Evolutionary conservation across 352 stramenopile genomes (phyloP), one percentile per base, ranked within the genome.

Genomic region (Pythium scleroteichum): DNA sequence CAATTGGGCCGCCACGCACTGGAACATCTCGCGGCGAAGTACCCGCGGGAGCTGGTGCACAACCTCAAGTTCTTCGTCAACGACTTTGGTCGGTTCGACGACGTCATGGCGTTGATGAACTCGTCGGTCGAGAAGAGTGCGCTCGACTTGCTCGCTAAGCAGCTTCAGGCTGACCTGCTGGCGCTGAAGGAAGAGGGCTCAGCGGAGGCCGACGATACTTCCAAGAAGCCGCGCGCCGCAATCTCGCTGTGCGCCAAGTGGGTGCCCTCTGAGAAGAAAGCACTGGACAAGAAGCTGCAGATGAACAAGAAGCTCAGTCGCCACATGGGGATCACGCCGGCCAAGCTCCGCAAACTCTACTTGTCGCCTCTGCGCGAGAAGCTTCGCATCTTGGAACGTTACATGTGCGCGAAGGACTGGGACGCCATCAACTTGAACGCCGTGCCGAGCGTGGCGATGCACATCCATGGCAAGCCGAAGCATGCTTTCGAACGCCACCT

Each of bases 231-330:
- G 2, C 29, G 33, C 33, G 24, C 20, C 1, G 9, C 19, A 42
- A 62, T 85, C 50, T 82, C 72, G 35, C 42, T 82, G 16, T 82
- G 73, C 40, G 76, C 76, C 57, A 86, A 86, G 68, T 86, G 76
- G 76, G 45, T 86, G 23, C 76, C 76, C 24, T 82, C 72, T 0
- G 74, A 86, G 49, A 78, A 80, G n/a, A 86, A 86, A 41, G 56
- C 69, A 20, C 64, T 78, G 19, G 76, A 86, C 72, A 81, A 76
- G 64, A 76, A 75, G 58, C 59, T 69, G 13, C 45, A 63, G 52
- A 74, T 83, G 71, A 79, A 77, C 60, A 75, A 73, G 47, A 85
- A 85, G 66, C 65, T 85, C 9, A 68, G 63, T 22, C 59, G 58
- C 12, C 64, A 72, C 65, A 83, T 85, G 76, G 68, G 65, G 2